Conservation (phyloP, 192 early-diverging fungal species). For the Thamnidium elegans region DNA sequence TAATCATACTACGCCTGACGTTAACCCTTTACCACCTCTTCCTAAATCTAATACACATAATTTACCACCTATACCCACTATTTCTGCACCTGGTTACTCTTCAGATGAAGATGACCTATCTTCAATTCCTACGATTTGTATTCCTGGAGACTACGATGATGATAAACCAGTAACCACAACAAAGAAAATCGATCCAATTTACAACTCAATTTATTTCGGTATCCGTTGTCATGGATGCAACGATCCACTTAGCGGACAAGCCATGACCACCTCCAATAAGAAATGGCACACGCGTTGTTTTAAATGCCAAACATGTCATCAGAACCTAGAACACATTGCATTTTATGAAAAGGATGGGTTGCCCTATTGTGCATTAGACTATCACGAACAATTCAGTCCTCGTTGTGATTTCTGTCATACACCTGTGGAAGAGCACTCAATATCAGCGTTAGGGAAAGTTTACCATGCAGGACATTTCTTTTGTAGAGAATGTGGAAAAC, state of each 20-base stretch:
- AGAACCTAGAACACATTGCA: constrained; percentile 44
- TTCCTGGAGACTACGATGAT: background rate
- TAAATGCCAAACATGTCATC: constrained; percentile 42
- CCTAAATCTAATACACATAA: background rate
- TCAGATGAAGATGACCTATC: background rate
- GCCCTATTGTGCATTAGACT: constrained; percentile 57
- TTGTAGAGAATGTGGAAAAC: constrained; percentile 53
- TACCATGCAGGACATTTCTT: constrained; percentile 60
- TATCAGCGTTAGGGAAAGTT: constrained; percentile 50
- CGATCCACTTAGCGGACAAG: constrained; percentile 41
- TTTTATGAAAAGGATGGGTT: constrained; percentile 54
- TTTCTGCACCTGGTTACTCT: constrained; percentile 5
- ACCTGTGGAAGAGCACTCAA: constrained; percentile 48
- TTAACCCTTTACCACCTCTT: background rate
- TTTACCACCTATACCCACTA: constrained; percentile 1
- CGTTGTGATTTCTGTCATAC: constrained; percentile 55
- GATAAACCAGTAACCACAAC: background rate
- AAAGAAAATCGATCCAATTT: background rate
- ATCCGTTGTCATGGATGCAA: constrained; percentile 43
- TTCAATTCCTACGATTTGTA: background rate
- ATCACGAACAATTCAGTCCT: constrained; percentile 51
- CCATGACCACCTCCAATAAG: constrained; percentile 51
- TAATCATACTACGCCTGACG: too few relatives aligned
- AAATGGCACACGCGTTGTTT: constrained; percentile 57
- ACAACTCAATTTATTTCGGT: constrained; percentile 13